phyloP scores from a whole-genome alignment of 2,329 filamentous ascomycete genomes.

The Aschersonia sp. region DNA sequence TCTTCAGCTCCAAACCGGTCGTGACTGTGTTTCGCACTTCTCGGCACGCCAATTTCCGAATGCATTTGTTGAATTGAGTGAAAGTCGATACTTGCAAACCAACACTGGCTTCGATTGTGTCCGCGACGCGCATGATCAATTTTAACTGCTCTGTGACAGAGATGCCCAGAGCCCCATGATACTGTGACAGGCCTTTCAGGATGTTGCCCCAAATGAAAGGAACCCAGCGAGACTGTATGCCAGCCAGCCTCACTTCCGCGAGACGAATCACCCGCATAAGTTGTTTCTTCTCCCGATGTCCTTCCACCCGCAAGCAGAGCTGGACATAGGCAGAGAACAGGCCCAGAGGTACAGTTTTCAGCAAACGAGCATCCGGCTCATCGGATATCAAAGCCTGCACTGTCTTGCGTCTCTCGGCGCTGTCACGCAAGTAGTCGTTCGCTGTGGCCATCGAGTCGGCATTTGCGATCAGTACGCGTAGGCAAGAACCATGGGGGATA shows the following conservation, averaged over 20 bases:
- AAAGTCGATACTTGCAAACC: constrained; percentile 9
- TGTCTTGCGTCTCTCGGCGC: constrained; percentile 9
- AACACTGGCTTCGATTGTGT: constrained; percentile 13
- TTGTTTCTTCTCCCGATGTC: constrained; percentile 9
- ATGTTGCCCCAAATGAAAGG: constrained; percentile 18
- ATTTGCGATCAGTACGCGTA: constrained; percentile 41
- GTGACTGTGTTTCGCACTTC: constrained; percentile 10
- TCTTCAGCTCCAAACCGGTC: neutral
- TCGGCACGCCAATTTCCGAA: constrained; percentile 9
- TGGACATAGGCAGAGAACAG: constrained; percentile 36
- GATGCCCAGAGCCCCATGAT: constrained; percentile 12
- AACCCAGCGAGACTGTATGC: constrained; percentile 12
- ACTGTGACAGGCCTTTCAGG: constrained; percentile 17
- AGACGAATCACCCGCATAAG: constrained; percentile 17
- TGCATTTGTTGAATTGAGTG: constrained; percentile 9
- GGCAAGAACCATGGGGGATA: constrained; percentile 30
- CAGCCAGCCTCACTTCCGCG: constrained; percentile 11
- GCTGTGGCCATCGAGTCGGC: constrained; percentile 32
- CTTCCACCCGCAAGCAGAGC: constrained; percentile 11
- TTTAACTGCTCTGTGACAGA: constrained; percentile 15
- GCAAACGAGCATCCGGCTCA: constrained; percentile 9
- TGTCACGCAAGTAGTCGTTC: constrained; percentile 33
- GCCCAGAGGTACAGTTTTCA: constrained; percentile 13
- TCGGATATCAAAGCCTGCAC: constrained; percentile 8
- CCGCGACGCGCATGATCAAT: constrained; percentile 12